Conservation (phyloP, 495 filamentous ascomycete genomes). For the Cercophora sp. region DNA sequence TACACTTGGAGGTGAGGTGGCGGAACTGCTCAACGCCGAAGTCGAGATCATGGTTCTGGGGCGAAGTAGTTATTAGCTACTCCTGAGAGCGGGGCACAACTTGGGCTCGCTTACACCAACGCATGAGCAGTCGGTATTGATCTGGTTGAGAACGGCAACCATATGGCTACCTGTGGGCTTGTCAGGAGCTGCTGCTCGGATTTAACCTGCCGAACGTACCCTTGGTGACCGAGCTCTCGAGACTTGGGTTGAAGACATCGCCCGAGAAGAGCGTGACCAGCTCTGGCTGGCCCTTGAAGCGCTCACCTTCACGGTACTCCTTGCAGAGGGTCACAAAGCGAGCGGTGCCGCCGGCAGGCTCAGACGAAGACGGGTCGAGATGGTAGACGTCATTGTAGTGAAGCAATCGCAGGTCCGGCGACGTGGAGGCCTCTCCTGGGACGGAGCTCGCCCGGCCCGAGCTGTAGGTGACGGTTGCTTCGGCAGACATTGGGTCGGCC, state of each 20-base stretch:
- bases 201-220: slow-evolving; percentile 35
- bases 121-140: slow-evolving; percentile 70
- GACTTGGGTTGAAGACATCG: slow-evolving; percentile 85
- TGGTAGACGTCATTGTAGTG: slow-evolving; percentile 96
- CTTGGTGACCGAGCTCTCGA: slow-evolving; percentile 84
- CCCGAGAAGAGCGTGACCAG: slow-evolving; percentile 83
- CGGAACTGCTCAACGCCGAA: slow-evolving; percentile 81
- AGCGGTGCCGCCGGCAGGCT: slow-evolving; percentile 74
- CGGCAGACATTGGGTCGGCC: slow-evolving; percentile 11
- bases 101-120: slow-evolving; percentile 59
- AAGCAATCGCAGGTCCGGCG: slow-evolving; percentile 71
- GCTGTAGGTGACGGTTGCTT: slow-evolving; percentile 43
- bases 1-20: slow-evolving; percentile 66
- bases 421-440: slow-evolving; percentile 21
- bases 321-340: slow-evolving; percentile 76
- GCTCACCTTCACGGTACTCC: slow-evolving; percentile 60
- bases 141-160: slow-evolving; percentile 79
- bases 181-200: background rate
- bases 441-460: slow-evolving; percentile 36
- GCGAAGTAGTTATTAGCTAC: background rate
- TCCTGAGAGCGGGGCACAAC: background rate
- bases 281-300: slow-evolving; percentile 57
- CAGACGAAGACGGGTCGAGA: slow-evolving; percentile 66
- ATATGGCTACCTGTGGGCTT: slow-evolving; percentile 61
- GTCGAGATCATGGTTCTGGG: slow-evolving; percentile 83